Base-by-base conservation (phyloP, 768 basidiomycete genomes). In the Grammothele lineata region DNA sequence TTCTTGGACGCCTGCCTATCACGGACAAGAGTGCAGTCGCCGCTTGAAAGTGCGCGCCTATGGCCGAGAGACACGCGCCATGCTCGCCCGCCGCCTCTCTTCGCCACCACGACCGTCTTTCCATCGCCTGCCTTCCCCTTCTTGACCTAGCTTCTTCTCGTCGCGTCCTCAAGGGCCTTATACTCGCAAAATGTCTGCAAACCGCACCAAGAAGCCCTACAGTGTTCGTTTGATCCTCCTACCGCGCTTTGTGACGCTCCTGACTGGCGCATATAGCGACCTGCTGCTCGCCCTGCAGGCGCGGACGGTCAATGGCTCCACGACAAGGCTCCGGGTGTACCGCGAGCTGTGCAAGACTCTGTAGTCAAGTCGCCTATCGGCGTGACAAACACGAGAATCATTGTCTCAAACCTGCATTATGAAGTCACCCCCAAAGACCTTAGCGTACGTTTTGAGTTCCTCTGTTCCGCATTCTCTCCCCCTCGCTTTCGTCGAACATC, bases 361-460 rank as follows among this genome's bases (percentile, higher is more conserved):
- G 48, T 50, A 18, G 48, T 58, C 17, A 54, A 32, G 19, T 18
- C 62, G 17, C 47, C 45, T 10, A 17, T 57, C 3, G 62, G 71
- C 21, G 57, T 68, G 12, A 58, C 69, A 3, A 75, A 72, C 54
- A 67, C 77, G 44, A 81, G 81, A 62, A 78, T 94, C 54, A 64
- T 87, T 53, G 85, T 95, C 56, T 81, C 87, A 59, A 92, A 92
- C 64, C 59, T 96, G 55, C 93, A 96, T 70, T 96, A 95, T 57
- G 92, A 95, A 59, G 80, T 96, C 35, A 87, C 85, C 45, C 79
- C 87, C 60, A 85, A 85, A 73, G 92, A 95, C 70, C 74, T 95
- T 40, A 85, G 75, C 69, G 93, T 95, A 56, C 62, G 89, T 69
- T n/a, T n/a, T 23, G 25, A 22, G 17, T 8, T 24, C 17, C 18